phyloP scores from a whole-genome alignment of 192 early-diverging fungal species.

The Umbelopsis isabellina region DNA sequence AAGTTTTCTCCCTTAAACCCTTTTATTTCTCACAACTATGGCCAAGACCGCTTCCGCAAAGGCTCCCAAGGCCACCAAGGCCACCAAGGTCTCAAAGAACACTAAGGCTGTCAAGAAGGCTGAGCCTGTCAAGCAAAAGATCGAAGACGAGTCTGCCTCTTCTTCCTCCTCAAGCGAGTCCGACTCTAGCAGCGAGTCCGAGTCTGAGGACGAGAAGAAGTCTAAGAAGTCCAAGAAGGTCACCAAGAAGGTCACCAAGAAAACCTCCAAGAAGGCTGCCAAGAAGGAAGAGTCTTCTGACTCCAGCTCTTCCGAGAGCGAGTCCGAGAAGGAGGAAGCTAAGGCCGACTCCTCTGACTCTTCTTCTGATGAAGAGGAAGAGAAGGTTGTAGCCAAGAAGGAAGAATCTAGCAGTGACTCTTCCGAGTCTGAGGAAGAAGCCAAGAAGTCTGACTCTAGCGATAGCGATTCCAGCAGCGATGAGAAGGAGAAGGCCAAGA shows the following conservation, averaged over 20 bases:
- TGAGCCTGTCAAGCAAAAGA: constrained; percentile 48
- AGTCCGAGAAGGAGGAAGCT: constrained; percentile 13
- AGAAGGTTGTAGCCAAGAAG: constrained; percentile 40
- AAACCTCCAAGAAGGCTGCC: constrained; percentile 25
- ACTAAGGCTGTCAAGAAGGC: constrained; percentile 32
- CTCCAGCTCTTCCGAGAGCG: constrained; percentile 28
- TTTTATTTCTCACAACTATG: constrained; percentile 19
- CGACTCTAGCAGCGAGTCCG: constrained; percentile 26
- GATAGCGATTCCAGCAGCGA: constrained; percentile 33
- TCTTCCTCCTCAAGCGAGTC: constrained; percentile 21
- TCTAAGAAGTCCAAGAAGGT: constrained; percentile 25
- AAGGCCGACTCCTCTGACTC: constrained; percentile 46
- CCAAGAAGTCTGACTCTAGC: constrained; percentile 27
- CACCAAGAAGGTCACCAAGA: constrained; percentile 31
- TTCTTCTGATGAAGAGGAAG: constrained; percentile 43
- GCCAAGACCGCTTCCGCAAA: constrained; percentile 43
- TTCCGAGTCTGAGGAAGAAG: constrained; percentile 29
- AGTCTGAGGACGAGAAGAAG: constrained; percentile 15
- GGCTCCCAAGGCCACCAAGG: constrained; percentile 35
- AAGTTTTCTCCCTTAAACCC: constrained; percentile 9
- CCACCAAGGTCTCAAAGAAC: constrained; percentile 54
- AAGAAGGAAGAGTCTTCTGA: constrained; percentile 39
- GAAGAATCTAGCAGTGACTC: constrained; percentile 9
- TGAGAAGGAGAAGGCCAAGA: constrained; percentile 37
- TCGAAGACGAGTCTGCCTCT: constrained; percentile 23